These are phyloP conservation scores for Psidium guajava DNA, from an alignment of 345 rosid species.

Conservation along the genomic window DNA sequence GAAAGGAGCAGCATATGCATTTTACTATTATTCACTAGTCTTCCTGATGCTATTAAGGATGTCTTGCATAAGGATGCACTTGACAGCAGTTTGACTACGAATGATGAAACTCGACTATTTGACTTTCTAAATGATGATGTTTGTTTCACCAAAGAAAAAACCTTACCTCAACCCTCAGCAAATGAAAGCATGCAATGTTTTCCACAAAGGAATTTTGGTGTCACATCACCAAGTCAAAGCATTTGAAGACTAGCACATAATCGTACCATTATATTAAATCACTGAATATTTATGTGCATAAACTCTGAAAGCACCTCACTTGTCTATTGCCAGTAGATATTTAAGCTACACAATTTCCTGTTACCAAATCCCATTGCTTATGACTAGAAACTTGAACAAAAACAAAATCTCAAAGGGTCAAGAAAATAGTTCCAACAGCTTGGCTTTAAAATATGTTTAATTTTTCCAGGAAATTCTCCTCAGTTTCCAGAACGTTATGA, in stretches of 20 bases:
- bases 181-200: neutral
- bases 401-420: neutral
- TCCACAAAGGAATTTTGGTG: neutral
- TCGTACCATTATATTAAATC: neutral
- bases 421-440: neutral
- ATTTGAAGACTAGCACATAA: neutral
- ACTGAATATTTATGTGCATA: neutral
- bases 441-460: neutral
- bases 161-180: neutral
- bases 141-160: neutral
- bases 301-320: neutral
- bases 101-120: neutral
- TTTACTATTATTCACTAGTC: neutral
- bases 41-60: neutral
- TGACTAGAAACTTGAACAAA: neutral
- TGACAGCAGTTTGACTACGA: neutral
- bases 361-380: neutral
- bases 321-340: neutral
- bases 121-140: neutral
- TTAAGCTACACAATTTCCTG: neutral
- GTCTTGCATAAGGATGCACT: neutral
- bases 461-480: neutral
- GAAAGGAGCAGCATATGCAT: neutral
- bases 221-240: neutral
- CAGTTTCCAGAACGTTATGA: neutral